Percentiles rank a stretch among this genome's conserved stretches.
Evolutionary conservation across 1,284 basidiomycete genomes (phyloP).

Genomic region (Puccinia coronata): DNA sequence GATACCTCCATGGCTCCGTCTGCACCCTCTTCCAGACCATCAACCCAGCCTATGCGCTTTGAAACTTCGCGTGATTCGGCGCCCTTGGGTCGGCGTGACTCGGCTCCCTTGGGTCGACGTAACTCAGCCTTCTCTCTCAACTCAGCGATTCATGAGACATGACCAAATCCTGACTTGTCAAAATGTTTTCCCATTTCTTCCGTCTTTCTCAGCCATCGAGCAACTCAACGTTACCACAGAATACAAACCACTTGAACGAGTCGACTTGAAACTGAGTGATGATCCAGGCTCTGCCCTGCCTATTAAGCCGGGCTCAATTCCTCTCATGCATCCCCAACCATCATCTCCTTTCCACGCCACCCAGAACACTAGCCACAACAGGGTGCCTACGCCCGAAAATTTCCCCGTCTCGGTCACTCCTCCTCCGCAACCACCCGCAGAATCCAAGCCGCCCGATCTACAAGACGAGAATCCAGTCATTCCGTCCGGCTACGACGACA

Average conservation of each 20-base stretch:
- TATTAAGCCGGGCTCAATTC: slow-evolving; percentile 4
- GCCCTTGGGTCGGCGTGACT: slow-evolving; percentile 11
- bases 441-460: slow-evolving; percentile 9
- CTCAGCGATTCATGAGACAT: not conserved
- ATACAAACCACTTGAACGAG: slow-evolving; percentile 44
- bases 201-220: slow-evolving; percentile 28
- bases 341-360: slow-evolving; percentile 8
- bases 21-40: slow-evolving; percentile 15
- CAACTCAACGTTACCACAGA: slow-evolving; percentile 37
- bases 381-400: slow-evolving; percentile 41
- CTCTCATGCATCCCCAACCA: not conserved
- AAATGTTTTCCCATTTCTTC: not conserved
- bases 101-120: slow-evolving; percentile 26
- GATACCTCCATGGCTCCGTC: slow-evolving; percentile 19
- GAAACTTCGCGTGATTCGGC: slow-evolving; percentile 29
- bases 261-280: slow-evolving; percentile 33
- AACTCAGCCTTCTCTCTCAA: not conserved
- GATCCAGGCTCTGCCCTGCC: slow-evolving; percentile 15
- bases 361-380: slow-evolving; percentile 29
- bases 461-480: slow-evolving; percentile 28
- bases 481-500: slow-evolving; percentile 45
- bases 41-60: slow-evolving; percentile 10
- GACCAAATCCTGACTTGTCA: not conserved
- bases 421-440: slow-evolving; percentile 31
- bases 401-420: slow-evolving; percentile 27